These are phyloP conservation scores for Kwoniella botswanensis DNA, from an alignment of 768 basidiomycete genomes.

Conservation along the genomic window DNA sequence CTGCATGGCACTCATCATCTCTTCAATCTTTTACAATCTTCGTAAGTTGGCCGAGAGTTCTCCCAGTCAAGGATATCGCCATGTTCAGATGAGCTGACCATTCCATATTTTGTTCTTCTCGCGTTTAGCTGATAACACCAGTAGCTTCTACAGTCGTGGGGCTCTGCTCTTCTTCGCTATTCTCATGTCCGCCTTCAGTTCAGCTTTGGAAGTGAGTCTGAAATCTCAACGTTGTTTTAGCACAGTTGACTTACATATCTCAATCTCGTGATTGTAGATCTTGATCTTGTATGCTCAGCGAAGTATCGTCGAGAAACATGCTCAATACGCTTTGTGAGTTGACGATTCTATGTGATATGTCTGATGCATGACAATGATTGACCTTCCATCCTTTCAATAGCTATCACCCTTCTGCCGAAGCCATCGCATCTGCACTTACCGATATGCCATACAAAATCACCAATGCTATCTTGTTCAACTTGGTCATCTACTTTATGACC, in stretches of 20 bases:
- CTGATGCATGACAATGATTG: neutral
- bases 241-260: neutral
- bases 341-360: neutral
- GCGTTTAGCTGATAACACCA: constrained; percentile 31
- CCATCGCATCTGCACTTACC: constrained; percentile 54
- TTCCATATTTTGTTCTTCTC: neutral
- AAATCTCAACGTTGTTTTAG: neutral
- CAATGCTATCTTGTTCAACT: constrained; percentile 55
- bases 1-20: constrained; percentile 51
- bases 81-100: neutral
- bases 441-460: constrained; percentile 57
- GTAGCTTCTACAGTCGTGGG: constrained; percentile 49
- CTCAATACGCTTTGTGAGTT: constrained; percentile 60
- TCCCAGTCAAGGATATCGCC: neutral
- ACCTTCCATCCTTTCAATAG: neutral
- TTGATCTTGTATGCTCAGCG: constrained; percentile 60
- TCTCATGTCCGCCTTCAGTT: constrained; percentile 65
- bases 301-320: constrained; percentile 61
- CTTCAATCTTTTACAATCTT: constrained; percentile 55
- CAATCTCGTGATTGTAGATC: constrained; percentile 35
- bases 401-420: constrained; percentile 64
- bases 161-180: constrained; percentile 61
- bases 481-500: constrained; percentile 62
- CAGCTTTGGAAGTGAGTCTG: constrained; percentile 51
- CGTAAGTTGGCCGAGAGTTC: constrained; percentile 23